Base-by-base conservation (phyloP, 176 grass and related monocot species). In the Melocanna baccifera region DNA sequence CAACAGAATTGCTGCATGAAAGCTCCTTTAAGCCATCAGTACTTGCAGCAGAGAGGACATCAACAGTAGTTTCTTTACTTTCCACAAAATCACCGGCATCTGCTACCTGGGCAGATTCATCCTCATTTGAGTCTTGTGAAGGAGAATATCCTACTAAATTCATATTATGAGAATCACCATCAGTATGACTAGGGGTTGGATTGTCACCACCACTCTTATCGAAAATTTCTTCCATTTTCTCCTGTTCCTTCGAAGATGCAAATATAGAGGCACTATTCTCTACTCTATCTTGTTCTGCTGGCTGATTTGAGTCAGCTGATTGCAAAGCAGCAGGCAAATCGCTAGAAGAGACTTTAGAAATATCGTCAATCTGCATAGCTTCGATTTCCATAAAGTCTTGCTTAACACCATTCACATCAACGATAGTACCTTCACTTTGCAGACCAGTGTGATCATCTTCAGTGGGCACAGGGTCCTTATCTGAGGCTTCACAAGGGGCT, bases 101-200 rank as follows among this genome's bases (percentile, higher is more conserved):
- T 20, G 30, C 40, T 40, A 79, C 61, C 39, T 67, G 32, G 51
- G 20, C 37, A 79, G 88, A 79, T 62, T 57, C 39, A 23, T 83
- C 80, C 23, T 83, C 80, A 39, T 68, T 83, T 11, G 84, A 75
- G 67, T 73, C 89, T 42, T 90, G 80, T 32, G 84, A 89, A 32
- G 87, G 72, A 74, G 73, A 84, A 79, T 88, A 81, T 48, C 78
- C 82, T 50, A 81, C 86, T 71, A 91, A 48, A 91, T 73, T 67
- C 46, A 81, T 7, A 69, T 20, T 15, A 32, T 37, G 82, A 45
- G 79, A 67, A 83, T 36, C 50, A 73, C 67, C 84, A 74, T 79
- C 42, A 30, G 13, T 23, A 34, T 9, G 40, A 25, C 40, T 67
- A 62, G 7, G 14, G 26, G 15, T 83, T 74, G 62, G 42, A 53